Evolutionary conservation across 2,329 filamentous ascomycete species (phyloP), one percentile per base, ranked within the genome.

Genomic region (Xylariaceae sp.): DNA sequence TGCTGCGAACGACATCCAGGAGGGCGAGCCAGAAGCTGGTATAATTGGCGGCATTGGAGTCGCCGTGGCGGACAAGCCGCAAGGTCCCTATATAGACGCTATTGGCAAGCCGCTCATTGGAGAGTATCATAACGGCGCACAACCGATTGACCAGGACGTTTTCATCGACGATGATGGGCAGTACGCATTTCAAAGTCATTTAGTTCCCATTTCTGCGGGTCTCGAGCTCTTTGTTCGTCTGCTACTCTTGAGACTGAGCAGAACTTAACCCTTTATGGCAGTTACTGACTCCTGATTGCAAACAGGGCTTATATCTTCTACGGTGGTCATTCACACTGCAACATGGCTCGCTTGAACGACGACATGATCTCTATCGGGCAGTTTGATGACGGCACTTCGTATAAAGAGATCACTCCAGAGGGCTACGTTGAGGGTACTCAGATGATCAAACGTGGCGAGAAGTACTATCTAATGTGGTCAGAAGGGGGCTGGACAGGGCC

Each of bases 81-180:
- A 71, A 28, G 77, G 77, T 0, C 77, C 77, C 0, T 79, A 75
- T 39, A 65, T 69, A 14, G 77, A 79, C 52, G 76, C 71, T 5
- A 71, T 79, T 11, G 77, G 75, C 1, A 64, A 66, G 33, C 76
- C 77, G 7, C 67, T 80, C 21, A 73, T 80, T 17, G 74, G 73
- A 3, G 74, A 75, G 24, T 79, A 76, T 51, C 65, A 78, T 56
- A 74, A 77, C 60, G 79, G 75, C 6, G 79, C 79, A 2, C 76
- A 82, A 65, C 78, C 79, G 3, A 81, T 80, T 52, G 78, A 79
- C 58, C 75, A 77, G 51, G 73, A 75, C 56, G 72, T 78, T 8
- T 79, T 78, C 49, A 68, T 78, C 54, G 76, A 78, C 49, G 75
- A 74, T 19, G 71, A 74, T 17, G 72, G 69, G 1, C 71, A 75